These are phyloP conservation scores for Chlorella sp. DNA, from an alignment of 139 green algal genomes.

Conservation along the genomic window DNA sequence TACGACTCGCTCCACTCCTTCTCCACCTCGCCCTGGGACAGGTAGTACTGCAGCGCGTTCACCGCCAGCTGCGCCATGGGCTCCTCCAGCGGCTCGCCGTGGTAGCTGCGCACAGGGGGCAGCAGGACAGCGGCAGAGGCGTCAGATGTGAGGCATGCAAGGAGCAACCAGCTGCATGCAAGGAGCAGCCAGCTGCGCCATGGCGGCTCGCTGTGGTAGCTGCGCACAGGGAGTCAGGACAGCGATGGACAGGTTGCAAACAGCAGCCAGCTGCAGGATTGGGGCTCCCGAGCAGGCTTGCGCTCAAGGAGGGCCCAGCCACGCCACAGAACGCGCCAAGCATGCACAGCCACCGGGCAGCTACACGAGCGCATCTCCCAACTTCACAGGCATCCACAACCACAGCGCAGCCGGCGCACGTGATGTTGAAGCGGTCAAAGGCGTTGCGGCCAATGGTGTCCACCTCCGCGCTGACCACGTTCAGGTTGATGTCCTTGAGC, in stretches of 20 bases:
- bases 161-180: not conserved
- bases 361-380: too few relatives aligned
- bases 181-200: not conserved
- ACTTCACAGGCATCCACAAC: too few relatives aligned
- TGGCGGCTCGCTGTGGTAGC: constrained; percentile 10
- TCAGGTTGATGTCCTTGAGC: constrained; percentile 95
- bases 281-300: too few relatives aligned
- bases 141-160: not conserved
- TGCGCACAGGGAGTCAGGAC: too few relatives aligned
- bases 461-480: constrained; percentile 94
- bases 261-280: too few relatives aligned
- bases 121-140: not conserved
- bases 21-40: constrained; percentile 85
- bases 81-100: constrained; percentile 84
- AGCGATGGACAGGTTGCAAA: too few relatives aligned
- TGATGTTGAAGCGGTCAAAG: constrained; percentile 90
- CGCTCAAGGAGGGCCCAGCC: too few relatives aligned
- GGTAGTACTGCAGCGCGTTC: constrained; percentile 96
- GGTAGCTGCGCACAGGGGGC: constrained; percentile 60
- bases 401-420: too few relatives aligned
- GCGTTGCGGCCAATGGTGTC: constrained; percentile 67
- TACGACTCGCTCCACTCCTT: constrained; percentile 89
- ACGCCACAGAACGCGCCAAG: too few relatives aligned
- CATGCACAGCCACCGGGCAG: too few relatives aligned
- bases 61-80: constrained; percentile 88